Conservation (phyloP, 495 filamentous ascomycete genomes). For the Parathielavia hyrcaniae region DNA sequence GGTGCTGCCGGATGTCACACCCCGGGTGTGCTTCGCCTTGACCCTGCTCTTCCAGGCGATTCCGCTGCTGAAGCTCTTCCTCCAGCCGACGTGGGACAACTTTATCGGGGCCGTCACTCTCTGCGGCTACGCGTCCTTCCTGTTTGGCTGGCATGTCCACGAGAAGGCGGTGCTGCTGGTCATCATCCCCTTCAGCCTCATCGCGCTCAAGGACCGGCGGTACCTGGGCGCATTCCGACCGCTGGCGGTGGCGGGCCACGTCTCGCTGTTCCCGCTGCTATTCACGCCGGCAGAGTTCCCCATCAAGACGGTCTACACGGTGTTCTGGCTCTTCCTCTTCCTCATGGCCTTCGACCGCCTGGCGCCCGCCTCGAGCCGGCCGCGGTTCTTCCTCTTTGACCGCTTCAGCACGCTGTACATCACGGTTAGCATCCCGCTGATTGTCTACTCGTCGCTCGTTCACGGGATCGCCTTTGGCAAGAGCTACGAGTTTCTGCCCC, state of each 20-base stretch:
- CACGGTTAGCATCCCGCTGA: slow-evolving; percentile 76
- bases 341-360: slow-evolving; percentile 78
- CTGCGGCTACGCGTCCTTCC: slow-evolving; percentile 94
- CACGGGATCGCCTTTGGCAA: slow-evolving; percentile 79
- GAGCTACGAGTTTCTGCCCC: slow-evolving; percentile 78
- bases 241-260: slow-evolving; percentile 85
- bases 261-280: slow-evolving; percentile 88
- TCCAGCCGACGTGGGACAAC: slow-evolving; percentile 71
- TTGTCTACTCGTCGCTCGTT: slow-evolving; percentile 78
- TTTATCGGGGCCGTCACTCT: slow-evolving; percentile 87
- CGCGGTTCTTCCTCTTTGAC: slow-evolving; percentile 80
- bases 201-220: slow-evolving; percentile 85
- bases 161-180: slow-evolving; percentile 94
- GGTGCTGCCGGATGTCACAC: slow-evolving; percentile 78
- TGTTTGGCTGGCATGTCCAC: slow-evolving; percentile 98
- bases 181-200: slow-evolving; percentile 90
- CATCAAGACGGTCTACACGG: slow-evolving; percentile 85
- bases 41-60: slow-evolving; percentile 80
- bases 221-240: slow-evolving; percentile 90
- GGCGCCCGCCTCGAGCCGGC: slow-evolving; percentile 68
- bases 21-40: slow-evolving; percentile 69
- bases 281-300: slow-evolving; percentile 90
- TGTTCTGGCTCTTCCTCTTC: slow-evolving; percentile 86
- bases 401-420: slow-evolving; percentile 86
- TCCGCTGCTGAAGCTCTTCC: slow-evolving; percentile 74